Percentiles rank a stretch among this genome's conserved stretches.
These are phyloP conservation scores for Globisporangium parvum DNA, from an alignment of 352 stramenopile genomes.

Conservation along the genomic window DNA sequence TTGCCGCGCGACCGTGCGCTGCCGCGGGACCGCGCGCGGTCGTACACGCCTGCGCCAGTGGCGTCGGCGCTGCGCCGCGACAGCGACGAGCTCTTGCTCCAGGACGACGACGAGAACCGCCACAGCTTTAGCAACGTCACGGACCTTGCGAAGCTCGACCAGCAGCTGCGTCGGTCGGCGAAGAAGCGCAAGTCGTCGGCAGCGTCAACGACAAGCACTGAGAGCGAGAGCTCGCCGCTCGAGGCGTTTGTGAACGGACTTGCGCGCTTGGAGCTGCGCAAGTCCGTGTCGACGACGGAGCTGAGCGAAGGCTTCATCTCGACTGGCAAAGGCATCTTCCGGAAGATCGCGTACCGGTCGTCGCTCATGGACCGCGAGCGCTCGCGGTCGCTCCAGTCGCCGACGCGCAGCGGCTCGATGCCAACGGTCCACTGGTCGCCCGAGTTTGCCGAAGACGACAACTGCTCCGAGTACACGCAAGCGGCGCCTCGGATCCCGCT, in stretches of 20 bases:
- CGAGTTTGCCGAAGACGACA: slow-evolving; percentile 22
- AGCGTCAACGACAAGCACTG: slow-evolving; percentile 33
- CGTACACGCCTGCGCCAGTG: slow-evolving; percentile 7
- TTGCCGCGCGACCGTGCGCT: slow-evolving; percentile 7
- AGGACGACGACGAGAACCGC: slow-evolving; percentile 8
- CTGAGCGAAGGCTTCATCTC: slow-evolving; percentile 81
- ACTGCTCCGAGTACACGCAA: slow-evolving; percentile 71
- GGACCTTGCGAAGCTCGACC: slow-evolving; percentile 12
- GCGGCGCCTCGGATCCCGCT: slow-evolving; percentile 62
- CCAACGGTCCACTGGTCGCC: slow-evolving; percentile 18
- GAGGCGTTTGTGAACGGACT: slow-evolving; percentile 34
- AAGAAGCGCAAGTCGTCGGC: slow-evolving; percentile 52
- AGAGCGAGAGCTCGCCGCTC: slow-evolving; percentile 38
- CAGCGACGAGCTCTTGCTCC: background rate
- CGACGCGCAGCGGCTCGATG: slow-evolving; percentile 22
- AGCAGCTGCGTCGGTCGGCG: slow-evolving; percentile 6
- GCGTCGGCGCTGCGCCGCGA: background rate
- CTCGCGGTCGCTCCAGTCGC: slow-evolving; percentile 30
- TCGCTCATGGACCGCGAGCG: slow-evolving; percentile 27
- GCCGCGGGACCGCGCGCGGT: slow-evolving; percentile 4
- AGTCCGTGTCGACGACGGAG: slow-evolving; percentile 43
- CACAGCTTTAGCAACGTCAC: slow-evolving; percentile 5
- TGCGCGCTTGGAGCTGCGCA: slow-evolving; percentile 40
- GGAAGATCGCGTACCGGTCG: slow-evolving; percentile 66
- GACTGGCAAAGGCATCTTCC: slow-evolving; percentile 83